Evolutionary conservation across 108 stramenopile species (phyloP).

Genomic region (Seminavis robusta): DNA sequence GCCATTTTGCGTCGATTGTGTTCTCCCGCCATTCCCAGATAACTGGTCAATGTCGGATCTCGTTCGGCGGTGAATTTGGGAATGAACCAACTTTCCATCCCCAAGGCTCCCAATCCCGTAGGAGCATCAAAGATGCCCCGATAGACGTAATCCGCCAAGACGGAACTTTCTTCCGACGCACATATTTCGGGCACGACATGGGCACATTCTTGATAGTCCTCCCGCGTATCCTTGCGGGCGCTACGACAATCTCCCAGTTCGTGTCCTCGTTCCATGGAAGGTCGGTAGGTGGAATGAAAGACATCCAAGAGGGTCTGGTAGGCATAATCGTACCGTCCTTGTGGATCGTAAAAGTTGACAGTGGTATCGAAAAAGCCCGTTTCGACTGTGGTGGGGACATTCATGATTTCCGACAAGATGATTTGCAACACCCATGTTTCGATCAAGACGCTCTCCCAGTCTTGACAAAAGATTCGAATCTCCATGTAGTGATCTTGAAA

Average conservation of each 20-base stretch:
- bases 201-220: slow-evolving; percentile 28
- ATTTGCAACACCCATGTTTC: slow-evolving; percentile 26
- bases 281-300: slow-evolving; percentile 15
- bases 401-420: slow-evolving; percentile 19
- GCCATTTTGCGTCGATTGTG: slow-evolving; percentile 22
- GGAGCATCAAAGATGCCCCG: no score
- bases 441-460: slow-evolving; percentile 25
- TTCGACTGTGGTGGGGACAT: slow-evolving; percentile 19
- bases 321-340: no score
- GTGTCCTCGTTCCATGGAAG: no score
- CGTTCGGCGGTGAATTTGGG: slow-evolving; percentile 15
- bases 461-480: slow-evolving; percentile 16
- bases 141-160: no score
- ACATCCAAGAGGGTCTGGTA: no score
- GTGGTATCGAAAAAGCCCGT: no score
- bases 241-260: no score
- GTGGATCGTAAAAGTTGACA: no score
- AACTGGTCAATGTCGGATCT: slow-evolving; percentile 24
- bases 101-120: slow-evolving; percentile 26
- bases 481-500: slow-evolving; percentile 29
- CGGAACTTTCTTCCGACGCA: no score
- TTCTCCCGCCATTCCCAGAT: slow-evolving; percentile 29
- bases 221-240: not conserved
- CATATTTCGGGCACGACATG: slow-evolving; percentile 25
- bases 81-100: slow-evolving; percentile 30